These are phyloP conservation scores for Cystobasidiaceae sp. DNA, from an alignment of 1,284 basidiomycete species.

Conservation along the genomic window DNA sequence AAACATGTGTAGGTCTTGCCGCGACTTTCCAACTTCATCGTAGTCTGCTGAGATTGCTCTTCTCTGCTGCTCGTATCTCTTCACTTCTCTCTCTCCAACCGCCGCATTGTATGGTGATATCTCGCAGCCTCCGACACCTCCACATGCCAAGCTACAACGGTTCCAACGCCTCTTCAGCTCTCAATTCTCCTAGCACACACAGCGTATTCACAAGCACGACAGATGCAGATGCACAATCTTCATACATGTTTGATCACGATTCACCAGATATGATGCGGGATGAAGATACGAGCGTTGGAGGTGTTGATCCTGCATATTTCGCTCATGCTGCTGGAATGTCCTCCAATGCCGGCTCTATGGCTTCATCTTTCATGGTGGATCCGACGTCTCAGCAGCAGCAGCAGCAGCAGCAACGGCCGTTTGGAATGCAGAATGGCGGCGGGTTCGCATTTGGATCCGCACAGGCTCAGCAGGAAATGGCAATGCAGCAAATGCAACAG, in stretches of 20 bases:
- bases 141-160: slow-evolving; percentile 7
- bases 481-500: background rate
- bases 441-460: too few relatives aligned
- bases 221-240: slow-evolving; percentile 4
- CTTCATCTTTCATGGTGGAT: too few relatives aligned
- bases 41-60: too few relatives aligned
- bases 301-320: too few relatives aligned
- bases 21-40: background rate
- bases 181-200: slow-evolving; percentile 2
- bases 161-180: slow-evolving; percentile 6
- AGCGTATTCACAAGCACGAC: slow-evolving; percentile 13
- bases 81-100: too few relatives aligned
- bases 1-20: slow-evolving; percentile 10
- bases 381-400: too few relatives aligned
- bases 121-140: background rate
- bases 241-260: slow-evolving; percentile 8
- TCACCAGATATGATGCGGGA: slow-evolving; percentile 15
- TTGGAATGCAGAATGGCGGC: too few relatives aligned
- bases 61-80: too few relatives aligned
- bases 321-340: too few relatives aligned
- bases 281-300: slow-evolving; percentile 4
- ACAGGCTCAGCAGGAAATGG: background rate
- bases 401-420: too few relatives aligned
- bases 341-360: too few relatives aligned
- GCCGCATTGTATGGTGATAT: too few relatives aligned